Percentiles rank a stretch among this genome's conserved stretches.
Evolutionary conservation across 352 stramenopile genomes (phyloP).

Genomic region (Peronospora farinosa): DNA sequence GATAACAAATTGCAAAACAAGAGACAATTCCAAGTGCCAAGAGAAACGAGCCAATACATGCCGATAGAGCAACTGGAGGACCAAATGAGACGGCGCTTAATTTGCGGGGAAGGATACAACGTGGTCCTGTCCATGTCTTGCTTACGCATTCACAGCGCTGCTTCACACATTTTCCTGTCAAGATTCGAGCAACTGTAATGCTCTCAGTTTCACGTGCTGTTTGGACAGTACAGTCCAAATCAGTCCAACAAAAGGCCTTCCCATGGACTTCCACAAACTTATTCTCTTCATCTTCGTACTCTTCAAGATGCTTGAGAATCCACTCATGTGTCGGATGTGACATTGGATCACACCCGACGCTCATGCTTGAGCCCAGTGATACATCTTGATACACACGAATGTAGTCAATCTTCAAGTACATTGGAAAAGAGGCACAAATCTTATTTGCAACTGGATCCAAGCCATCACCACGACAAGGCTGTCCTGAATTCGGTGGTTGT

Average conservation of each 20-base stretch:
- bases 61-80: slow-evolving; percentile 18
- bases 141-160: slow-evolving; percentile 34
- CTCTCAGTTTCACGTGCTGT: slow-evolving; percentile 6
- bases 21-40: slow-evolving; percentile 16
- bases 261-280: slow-evolving; percentile 49
- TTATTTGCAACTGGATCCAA: slow-evolving; percentile 34
- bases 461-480: slow-evolving; percentile 48
- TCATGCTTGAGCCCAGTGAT: slow-evolving; percentile 37
- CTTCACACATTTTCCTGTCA: slow-evolving; percentile 39
- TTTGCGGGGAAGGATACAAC: slow-evolving; percentile 34
- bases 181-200: slow-evolving; percentile 1
- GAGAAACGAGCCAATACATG: slow-evolving; percentile 14
- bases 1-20: slow-evolving; percentile 13
- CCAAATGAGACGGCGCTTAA: slow-evolving; percentile 17
- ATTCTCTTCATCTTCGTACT: slow-evolving; percentile 69
- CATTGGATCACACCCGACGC: slow-evolving; percentile 48
- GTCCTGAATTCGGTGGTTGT: slow-evolving; percentile 54
- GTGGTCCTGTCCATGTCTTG: slow-evolving; percentile 38
- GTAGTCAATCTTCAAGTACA: slow-evolving; percentile 77
- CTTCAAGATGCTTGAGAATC: slow-evolving; percentile 69
- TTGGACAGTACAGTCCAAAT: slow-evolving; percentile 57
- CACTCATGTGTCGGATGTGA: slow-evolving; percentile 65
- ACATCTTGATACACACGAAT: slow-evolving; percentile 71
- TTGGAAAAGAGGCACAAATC: slow-evolving; percentile 61
- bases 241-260: slow-evolving; percentile 43